Conservation (phyloP, 2,329 filamentous ascomycete genomes). For the Colletotrichum phormii region DNA sequence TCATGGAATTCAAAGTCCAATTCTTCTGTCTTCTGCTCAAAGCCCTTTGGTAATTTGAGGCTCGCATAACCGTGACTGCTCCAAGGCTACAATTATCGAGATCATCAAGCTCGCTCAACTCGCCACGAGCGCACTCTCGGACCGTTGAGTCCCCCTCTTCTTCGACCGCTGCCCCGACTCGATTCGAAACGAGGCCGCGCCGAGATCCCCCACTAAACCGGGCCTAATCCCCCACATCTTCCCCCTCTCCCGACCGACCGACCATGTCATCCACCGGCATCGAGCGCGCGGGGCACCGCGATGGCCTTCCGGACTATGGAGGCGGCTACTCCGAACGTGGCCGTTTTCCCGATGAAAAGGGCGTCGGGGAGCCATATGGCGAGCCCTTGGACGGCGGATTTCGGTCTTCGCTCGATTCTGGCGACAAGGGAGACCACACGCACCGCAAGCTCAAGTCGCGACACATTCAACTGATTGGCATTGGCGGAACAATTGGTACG, state of each 20-base stretch:
- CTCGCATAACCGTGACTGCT: not conserved
- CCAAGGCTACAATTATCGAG: not conserved
- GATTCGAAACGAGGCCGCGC: not conserved
- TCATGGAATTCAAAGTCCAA: slow-evolving; percentile 43
- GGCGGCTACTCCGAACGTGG: not conserved
- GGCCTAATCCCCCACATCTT: slow-evolving; percentile 1
- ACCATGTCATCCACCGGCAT: slow-evolving; percentile 41
- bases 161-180: not conserved
- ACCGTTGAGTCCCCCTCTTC: not conserved
- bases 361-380: slow-evolving; percentile 20
- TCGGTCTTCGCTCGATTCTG: slow-evolving; percentile 27
- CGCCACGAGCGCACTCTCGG: not conserved
- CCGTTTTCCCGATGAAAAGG: slow-evolving; percentile 27
- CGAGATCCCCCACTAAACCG: not conserved
- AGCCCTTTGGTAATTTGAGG: slow-evolving; percentile 38
- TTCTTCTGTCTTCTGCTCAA: slow-evolving; percentile 44
- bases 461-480: slow-evolving; percentile 71
- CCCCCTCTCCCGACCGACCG: not conserved
- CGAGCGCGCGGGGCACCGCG: slow-evolving; percentile 33
- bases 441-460: slow-evolving; percentile 66
- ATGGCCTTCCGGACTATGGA: slow-evolving; percentile 16
- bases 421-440: slow-evolving; percentile 52
- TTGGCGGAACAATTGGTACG: slow-evolving; percentile 74
- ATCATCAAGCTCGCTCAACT: too few species aligned
- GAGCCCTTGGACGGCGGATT: slow-evolving; percentile 23